Evolutionary conservation across 1,139 yeast genomes (phyloP), one percentile per base, ranked within the genome.

Genomic region (Pneumocystis wakefieldiae): DNA sequence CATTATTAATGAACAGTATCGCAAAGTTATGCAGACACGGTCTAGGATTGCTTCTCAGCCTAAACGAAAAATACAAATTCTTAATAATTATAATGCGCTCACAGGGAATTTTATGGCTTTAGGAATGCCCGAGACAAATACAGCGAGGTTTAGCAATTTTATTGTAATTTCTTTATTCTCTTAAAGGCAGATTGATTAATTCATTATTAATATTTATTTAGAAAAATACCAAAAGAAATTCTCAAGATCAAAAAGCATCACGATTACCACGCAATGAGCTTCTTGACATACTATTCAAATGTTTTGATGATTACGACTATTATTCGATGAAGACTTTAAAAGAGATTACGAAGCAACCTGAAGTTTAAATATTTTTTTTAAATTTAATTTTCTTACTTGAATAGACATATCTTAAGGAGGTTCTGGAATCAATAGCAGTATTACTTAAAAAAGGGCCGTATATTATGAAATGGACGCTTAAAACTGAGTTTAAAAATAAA

Each of bases 331-430:
- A 90, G 75, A 97, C 97, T 53, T 78, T 92, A 67, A 87, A 90
- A 72, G 98, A 92, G 73, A 82, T 96, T 70, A 90, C 97, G 1
- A 85, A 86, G 71, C 99, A 92, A 77, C 99, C 99, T 0, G 98
- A 94, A 73, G 85, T 67, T 62, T n/a, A 58, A 41, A 17, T 35
- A 28, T 24, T 17, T 19, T 41, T 17, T 37, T 55, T 29, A 29
- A 32, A 28, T 35, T 15, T 57, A 38, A 17, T 38, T 19, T 39
- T 38, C 32, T 62, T 41, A 37, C 42, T 15, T 48, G 24, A 36
- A 8, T 57, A 67, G 67, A 68, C 87, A 2, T 94, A 88, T 73
- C 78, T 92, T 69, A 90, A 92, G 72, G 97, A 91, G 72, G 87
- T 92, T 63, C 78, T 92, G 63, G 98, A 92, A 66, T 83, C 87